phyloP scores from a whole-genome alignment of 2,329 filamentous ascomycete species.

The Fusarium miscanthi region DNA sequence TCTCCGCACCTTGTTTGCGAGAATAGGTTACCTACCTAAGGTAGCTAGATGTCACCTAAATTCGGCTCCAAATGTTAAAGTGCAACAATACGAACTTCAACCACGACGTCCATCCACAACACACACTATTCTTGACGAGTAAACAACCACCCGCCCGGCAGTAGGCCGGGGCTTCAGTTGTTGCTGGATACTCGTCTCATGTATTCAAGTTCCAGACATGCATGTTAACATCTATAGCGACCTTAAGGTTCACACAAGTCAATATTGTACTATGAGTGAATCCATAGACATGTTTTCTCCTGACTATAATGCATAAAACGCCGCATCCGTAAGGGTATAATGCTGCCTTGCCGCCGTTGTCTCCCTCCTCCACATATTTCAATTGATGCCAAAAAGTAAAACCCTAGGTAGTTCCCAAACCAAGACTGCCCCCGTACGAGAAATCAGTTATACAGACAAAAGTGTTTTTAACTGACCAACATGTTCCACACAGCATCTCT shows the following conservation, averaged over 20 bases:
- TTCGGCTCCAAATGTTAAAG: background rate
- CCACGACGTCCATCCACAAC: background rate
- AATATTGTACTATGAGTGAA: background rate
- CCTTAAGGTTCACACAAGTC: background rate
- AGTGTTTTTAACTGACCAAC: background rate
- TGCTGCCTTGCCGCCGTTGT: conserved; percentile 13
- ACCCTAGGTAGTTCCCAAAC: background rate
- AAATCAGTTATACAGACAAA: background rate
- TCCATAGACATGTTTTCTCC: background rate
- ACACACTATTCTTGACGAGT: background rate
- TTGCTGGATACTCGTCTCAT: background rate
- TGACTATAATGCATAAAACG: conserved; percentile 10
- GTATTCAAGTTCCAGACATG: background rate
- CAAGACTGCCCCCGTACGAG: conserved; percentile 3
- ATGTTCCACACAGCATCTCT: background rate
- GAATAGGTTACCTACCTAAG: background rate
- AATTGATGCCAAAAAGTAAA: conserved; percentile 12
- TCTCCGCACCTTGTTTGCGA: background rate
- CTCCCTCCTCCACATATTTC: background rate
- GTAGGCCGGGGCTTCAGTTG: background rate
- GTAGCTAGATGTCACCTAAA: background rate
- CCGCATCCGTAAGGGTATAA: conserved; percentile 33
- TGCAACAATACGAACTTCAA: background rate
- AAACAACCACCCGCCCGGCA: background rate
- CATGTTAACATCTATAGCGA: background rate